Evolutionary conservation across 2,329 filamentous ascomycete species (phyloP), one percentile per base, ranked within the genome.

Genomic region (Aspergillus neotritici): DNA sequence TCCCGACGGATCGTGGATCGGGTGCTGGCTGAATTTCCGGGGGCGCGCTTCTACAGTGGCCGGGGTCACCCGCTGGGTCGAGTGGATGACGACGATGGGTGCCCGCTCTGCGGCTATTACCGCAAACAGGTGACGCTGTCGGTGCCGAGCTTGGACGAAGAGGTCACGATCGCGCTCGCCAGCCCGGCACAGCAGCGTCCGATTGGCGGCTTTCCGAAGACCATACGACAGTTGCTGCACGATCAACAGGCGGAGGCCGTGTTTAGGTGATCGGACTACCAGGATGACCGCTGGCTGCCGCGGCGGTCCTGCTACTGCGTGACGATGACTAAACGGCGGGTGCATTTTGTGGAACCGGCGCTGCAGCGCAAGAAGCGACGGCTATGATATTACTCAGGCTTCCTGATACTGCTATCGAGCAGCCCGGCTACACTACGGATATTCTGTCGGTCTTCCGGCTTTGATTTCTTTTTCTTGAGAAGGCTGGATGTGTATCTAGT

Each of bases 261-360:
- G 11, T 54, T 54, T 45, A 46, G 52, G 8, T 44, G 48, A 28
- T 5, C 52, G 4, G 52, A 52, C 39, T 50, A 54, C 36, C 36
- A 25, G 12, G 31, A 7, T n/a, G 29, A 15, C 35, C 25, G 7
- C n/a, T 54, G 51, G 51, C 51, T 49, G 7, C 46, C 47, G 11
- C 30, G n/a, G 10, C 34, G 49, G 16, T 4, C 8, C 8, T 54
- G 47, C 36, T 52, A 46, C 36, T 54, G 49, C 34, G 10, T 13
- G 28, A 46, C 34, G 8, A 43, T 34, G 15, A 46, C 31, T 10
- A 47, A 41, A n/a, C n/a, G n/a, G 38, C 39, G 48, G 17, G 41
- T 51, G 10, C 43, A 39, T 15, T 51, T 52, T 41, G 12, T 38
- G 28, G 47, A 51, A 39, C 40, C 43, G 29, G 13, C 34, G 15